Base-by-base conservation (phyloP, 169 alveolate genomes). In the Plasmodium chabaudi region DNA sequence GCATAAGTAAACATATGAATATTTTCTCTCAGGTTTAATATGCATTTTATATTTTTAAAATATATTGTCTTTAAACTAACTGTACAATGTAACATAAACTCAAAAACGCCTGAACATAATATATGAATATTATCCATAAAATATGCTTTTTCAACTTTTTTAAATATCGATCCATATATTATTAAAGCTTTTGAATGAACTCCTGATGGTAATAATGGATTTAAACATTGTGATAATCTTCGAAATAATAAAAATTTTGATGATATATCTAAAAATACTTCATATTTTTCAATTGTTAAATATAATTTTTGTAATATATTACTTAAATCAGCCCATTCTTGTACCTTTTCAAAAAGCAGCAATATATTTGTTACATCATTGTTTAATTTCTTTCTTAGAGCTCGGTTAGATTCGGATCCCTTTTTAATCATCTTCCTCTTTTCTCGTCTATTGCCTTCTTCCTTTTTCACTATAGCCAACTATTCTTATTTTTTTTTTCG, bases 291-390 rank as follows among this genome's bases (percentile, higher is more conserved):
- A 34, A 95, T 93, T 17, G 97, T 93, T 17, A 95, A 92, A 87
- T 95, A 93, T 53, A 97, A 94, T 72, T 94, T 93, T 47, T 95
- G 95, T 75, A 97, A 69, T 34, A 97, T 95, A 87, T 95, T 96
- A 92, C 96, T 96, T 49, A 97, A 89, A 79, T 97, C 99, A 6
- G 99, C 98, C 99, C 99, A 97, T 61, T 97, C 99, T 73, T 96
- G 96, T 5, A 98, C 98, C 72, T 94, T 95, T 49, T 96, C 98
- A 87, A 97, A 97, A 27, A 94, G 87, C 69, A 94, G 95, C 39
- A 95, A 95, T 23, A 94, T 91, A 69, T 93, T 93, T 15, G 72
- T 74, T 17, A 94, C 71, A 57, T 94, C 96, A 64, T 68, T 73
- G 23, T 91, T 93, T 69, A 86, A 73, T 13, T 87, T 79, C 74